Base-by-base conservation (phyloP, 169 alveolate genomes). In the Eimeria tenella region DNA sequence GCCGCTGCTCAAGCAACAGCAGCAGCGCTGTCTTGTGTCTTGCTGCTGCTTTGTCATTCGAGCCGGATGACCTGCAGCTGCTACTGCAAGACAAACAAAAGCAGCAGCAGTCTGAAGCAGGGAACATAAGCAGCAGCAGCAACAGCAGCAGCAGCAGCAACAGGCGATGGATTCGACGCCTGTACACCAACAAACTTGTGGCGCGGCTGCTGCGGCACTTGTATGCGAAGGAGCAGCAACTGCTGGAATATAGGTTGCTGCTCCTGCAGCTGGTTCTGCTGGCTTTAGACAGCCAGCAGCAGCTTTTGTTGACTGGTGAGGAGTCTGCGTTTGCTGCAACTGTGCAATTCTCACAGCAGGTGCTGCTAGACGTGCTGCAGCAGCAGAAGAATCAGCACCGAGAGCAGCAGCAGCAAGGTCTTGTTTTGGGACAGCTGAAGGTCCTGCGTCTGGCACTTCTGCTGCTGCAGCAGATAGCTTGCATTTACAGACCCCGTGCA, bases 401-500 rank as follows among this genome's bases (percentile, higher is more conserved):
- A 23, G 52, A 58, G 75, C 55, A 79, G 89, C 65, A 79, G 90
- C 82, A 62, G 23, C 23, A 58, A 10, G 83, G 82, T 31, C 63
- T 86, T 86, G 65, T 86, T 17, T 86, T 90, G 73, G 94, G 94
- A 9, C 81, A 90, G 70, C 75, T 79, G 65, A 90, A 90, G 42
- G n/a, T 65, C 25, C 25, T 90, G 19, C 88, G 94, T 8, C 68
- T 90, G 58, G 94, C 86, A n/a, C 75, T 90, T 70, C 91, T 90
- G 84, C 91, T 90, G 75, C 94, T 90, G 74, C 94, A 90, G 94
- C 94, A 90, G 91, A 90, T 68, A 0, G 49, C 75, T n/a, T 56
- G 90, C 77, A 31, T 75, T 49, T n/a, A 31, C 62, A 11, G 94
- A 79, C 84, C 90, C 25, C 77, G 71, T 19, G 87, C 62, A 5